A percentile compares a stretch with the other conserved stretches of the same genome.
Evolutionary conservation across 305 asterid species (phyloP).

Genomic region (Plantago coronopus): DNA sequence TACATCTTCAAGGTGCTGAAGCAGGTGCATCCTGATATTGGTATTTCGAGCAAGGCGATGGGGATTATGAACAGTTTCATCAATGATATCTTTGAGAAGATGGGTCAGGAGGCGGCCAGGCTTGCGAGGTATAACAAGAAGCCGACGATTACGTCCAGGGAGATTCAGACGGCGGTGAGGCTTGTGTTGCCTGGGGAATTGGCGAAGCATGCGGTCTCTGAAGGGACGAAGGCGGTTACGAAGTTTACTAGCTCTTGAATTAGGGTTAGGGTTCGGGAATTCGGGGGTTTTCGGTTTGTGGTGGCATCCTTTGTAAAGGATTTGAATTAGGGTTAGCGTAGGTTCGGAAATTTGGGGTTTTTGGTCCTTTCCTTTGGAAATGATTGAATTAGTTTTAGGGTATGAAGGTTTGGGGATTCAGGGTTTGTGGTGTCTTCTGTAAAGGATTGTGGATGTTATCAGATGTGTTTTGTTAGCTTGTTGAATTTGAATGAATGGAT

Average conservation of each 20-base stretch:
- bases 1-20: slow-evolving; percentile 7
- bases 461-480: no score
- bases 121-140: slow-evolving; percentile 6
- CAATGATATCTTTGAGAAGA: slow-evolving; percentile 8
- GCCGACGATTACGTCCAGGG: neutral
- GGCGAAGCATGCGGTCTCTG: slow-evolving; percentile 9
- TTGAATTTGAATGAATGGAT: no score
- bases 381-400: no score
- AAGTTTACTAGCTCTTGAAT: slow-evolving; percentile 4
- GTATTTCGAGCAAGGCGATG: slow-evolving; percentile 7
- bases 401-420: no score
- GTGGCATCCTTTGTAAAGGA: no score
- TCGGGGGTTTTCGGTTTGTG: no score
- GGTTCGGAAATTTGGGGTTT: no score
- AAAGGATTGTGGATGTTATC: no score
- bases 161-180: slow-evolving; percentile 8
- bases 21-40: slow-evolving; percentile 3
- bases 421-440: no score
- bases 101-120: neutral
- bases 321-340: no score
- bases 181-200: slow-evolving; percentile 6
- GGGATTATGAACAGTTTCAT: slow-evolving; percentile 11
- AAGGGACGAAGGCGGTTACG: slow-evolving; percentile 5
- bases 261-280: no score
- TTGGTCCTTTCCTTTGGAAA: no score